Evolutionary conservation across 2,329 filamentous ascomycete species (phyloP).

Genomic region (Penicillium sp.): DNA sequence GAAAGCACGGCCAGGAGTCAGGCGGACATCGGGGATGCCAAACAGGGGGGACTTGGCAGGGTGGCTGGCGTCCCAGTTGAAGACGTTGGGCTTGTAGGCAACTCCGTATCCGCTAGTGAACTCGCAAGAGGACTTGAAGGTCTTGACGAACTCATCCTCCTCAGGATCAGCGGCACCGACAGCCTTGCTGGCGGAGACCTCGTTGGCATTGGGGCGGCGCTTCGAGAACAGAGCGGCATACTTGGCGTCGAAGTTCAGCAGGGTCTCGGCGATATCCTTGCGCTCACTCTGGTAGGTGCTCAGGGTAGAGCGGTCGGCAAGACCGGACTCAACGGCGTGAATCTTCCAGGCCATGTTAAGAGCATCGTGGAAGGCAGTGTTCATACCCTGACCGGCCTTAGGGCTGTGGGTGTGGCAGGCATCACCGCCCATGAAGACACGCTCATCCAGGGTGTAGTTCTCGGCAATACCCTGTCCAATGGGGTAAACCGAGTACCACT

Average conservation of each 20-base stretch:
- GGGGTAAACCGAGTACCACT: constrained; percentile 69
- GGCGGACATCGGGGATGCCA: constrained; percentile 65
- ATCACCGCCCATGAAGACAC: constrained; percentile 69
- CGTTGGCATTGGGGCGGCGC: constrained; percentile 71
- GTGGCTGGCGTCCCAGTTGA: constrained; percentile 82
- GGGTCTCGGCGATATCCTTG: constrained; percentile 79
- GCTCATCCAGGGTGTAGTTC: constrained; percentile 66
- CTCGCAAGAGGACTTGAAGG: constrained; percentile 88
- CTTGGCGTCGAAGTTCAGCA: constrained; percentile 83
- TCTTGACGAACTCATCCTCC: constrained; percentile 78
- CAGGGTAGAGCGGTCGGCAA: constrained; percentile 74
- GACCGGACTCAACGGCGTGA: constrained; percentile 82
- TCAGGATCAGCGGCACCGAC: constrained; percentile 32
- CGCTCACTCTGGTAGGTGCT: constrained; percentile 87
- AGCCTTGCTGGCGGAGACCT: constrained; percentile 67
- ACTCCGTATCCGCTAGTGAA: constrained; percentile 94
- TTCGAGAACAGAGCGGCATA: constrained; percentile 91
- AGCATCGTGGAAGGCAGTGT: constrained; percentile 66
- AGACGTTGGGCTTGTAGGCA: constrained; percentile 76
- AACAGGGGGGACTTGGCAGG: constrained; percentile 72
- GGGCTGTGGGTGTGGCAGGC: constrained; percentile 68
- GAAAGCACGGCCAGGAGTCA: constrained; percentile 76
- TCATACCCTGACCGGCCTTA: constrained; percentile 69
- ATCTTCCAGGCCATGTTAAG: constrained; percentile 96
- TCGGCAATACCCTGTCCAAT: constrained; percentile 70